Evolutionary conservation across 352 stramenopile genomes (phyloP), one percentile per base, ranked within the genome.

Genomic region (Phytophthora boehmeriae): DNA sequence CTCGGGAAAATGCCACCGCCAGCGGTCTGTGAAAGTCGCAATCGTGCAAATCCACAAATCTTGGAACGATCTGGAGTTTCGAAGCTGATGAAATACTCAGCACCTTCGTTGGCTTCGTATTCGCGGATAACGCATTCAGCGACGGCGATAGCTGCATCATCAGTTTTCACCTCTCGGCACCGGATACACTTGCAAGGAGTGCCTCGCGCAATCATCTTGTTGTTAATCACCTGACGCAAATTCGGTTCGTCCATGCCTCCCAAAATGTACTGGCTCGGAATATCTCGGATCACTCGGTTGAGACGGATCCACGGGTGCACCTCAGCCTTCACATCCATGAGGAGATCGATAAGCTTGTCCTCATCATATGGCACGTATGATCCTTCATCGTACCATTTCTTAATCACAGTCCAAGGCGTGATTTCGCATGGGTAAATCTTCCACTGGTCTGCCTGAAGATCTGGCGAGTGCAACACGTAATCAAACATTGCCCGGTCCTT

Each of bases 391-490:
- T 91, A 97, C 87, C 87, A 96, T 68, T 92, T 92, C 70, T 96
- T 96, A 51, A 96, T 96, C 25, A 96, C 82, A 1, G 86, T 94
- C 89, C 89, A 97, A 1, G 90, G 90, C 23, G 90, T 96, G 54
- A 97, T 92, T 68, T 97, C 91, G 66, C 90, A 97, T 39, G 93
- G 93, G 30, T 98, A 98, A 69, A 98, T 97, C 78, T 98, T 98
- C 92, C 92, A 98, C 71, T 98, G 92, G 57, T 98, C 93, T 0
- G 91, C 90, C 63, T 98, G 92, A n/a, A 98, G 75, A 51, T 96
- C 75, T 6, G 88, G 76, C 28, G 92, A 93, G 28, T 87, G 60
- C 36, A 98, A 64, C 16, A 98, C 87, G 39, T 92, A 91, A 16
- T 96, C 82, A 60, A 98, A 97, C 93, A 98, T 98, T 16, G 70